Evolutionary conservation across 2,329 filamentous ascomycete species (phyloP), one percentile per base, ranked within the genome.

Genomic region (Claviceps spartinae): DNA sequence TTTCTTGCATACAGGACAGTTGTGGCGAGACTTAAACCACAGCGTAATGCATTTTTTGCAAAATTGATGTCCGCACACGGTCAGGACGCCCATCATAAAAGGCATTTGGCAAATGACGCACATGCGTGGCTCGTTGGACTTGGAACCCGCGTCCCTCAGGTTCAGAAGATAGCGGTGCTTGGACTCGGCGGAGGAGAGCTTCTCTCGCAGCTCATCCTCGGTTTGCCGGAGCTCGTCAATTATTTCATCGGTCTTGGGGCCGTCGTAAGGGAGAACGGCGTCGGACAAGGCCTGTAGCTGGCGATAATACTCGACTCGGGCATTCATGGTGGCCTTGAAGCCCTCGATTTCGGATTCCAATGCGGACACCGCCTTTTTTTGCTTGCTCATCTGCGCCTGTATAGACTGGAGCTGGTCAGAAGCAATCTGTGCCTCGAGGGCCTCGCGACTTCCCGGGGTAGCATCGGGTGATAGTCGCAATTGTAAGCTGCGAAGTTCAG

Each of bases 251-350:
- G 83, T 70, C 2, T 71, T 72, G 13, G 78, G 60, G 11, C 84
- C 82, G 52, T 88, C 83, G 52, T 86, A 86, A 1, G 85, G 83
- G 5, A 79, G 77, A 0, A 97, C 88, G 18, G 81, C 87, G 62
- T 97, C 91, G 0, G 90, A 96, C n/a, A 97, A 82, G 26, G 81
- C 78, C 63, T 97, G 93, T 11, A 97, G 74, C 61, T 96, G 89
- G 5, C 85, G 82, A 63, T 97, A 97, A 63, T 89, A 97, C 53
- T 93, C 88, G 0, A 96, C 69, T 14, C 93, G 83, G 40, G 82
- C 75, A 61, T 97, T 97, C 81, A 95, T 90, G 0, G 85, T 81
- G 16, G 75, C 73, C 30, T 81, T 84, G 63, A 95, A 93, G 30
- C 81, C 70, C 47, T 91, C 83, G 5, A 88, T 70, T 64, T 96